Evolutionary conservation across 2,329 filamentous ascomycete genomes (phyloP).

Genomic region (Hymenoscyphus infarciens): DNA sequence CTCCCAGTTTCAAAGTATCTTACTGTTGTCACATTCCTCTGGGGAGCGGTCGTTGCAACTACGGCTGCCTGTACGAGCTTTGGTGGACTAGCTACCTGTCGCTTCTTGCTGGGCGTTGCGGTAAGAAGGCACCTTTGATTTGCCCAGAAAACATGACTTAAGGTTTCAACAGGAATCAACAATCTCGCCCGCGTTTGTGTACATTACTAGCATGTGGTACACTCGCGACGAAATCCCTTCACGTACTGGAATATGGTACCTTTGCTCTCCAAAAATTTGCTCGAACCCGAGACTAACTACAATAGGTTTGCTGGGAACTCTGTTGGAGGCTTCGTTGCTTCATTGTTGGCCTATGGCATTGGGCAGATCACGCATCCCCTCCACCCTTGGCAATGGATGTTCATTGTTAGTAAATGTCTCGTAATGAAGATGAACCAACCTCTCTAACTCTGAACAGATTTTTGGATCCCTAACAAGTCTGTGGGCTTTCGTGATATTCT

Average conservation of each 20-base stretch:
- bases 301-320: slow-evolving; percentile 52
- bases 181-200: slow-evolving; percentile 51
- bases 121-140: slow-evolving; percentile 33
- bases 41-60: slow-evolving; percentile 41
- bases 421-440: background rate
- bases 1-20: slow-evolving; percentile 52
- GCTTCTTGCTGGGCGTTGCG: slow-evolving; percentile 48
- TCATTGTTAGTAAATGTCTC: slow-evolving; percentile 35
- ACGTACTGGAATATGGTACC: slow-evolving; percentile 50
- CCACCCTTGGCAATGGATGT: slow-evolving; percentile 55
- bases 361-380: slow-evolving; percentile 49
- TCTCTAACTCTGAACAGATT: slow-evolving; percentile 32
- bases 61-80: slow-evolving; percentile 50
- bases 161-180: slow-evolving; percentile 40
- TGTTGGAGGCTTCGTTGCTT: slow-evolving; percentile 47
- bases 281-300: background rate
- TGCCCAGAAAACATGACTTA: background rate
- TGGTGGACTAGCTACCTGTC: slow-evolving; percentile 45
- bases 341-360: slow-evolving; percentile 51
- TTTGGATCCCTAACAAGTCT: slow-evolving; percentile 45
- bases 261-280: background rate
- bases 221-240: slow-evolving; percentile 54
- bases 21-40: slow-evolving; percentile 39
- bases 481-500: slow-evolving; percentile 47
- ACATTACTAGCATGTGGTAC: slow-evolving; percentile 46